These are phyloP conservation scores for Ceratocystis harringtonii DNA, from an alignment of 2,329 filamentous ascomycete species.

Conservation along the genomic window DNA sequence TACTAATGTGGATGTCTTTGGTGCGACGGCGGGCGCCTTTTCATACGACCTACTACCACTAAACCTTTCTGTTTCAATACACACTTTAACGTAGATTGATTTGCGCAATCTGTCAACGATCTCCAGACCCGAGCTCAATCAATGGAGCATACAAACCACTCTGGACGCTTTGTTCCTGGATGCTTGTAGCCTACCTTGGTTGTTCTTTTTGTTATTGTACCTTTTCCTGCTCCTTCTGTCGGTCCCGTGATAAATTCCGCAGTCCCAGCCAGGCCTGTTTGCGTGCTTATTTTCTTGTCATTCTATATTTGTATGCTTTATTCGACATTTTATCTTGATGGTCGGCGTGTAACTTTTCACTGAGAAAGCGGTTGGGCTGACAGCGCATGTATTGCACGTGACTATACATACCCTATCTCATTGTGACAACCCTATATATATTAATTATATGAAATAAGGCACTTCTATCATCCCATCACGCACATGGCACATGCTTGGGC, in stretches of 20 bases:
- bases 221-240: slow-evolving; percentile 1
- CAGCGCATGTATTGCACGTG: not conserved
- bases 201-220: not conserved
- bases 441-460: not conserved
- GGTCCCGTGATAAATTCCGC: slow-evolving; percentile 9
- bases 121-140: not conserved
- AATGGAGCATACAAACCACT: not conserved
- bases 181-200: not conserved
- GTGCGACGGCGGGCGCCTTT: slow-evolving; percentile 15
- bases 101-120: not conserved
- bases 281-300: slow-evolving; percentile 4
- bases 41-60: slow-evolving; percentile 10
- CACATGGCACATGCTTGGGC: not conserved
- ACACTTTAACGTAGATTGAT: slow-evolving; percentile 3
- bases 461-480: not conserved
- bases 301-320: slow-evolving; percentile 5
- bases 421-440: not conserved
- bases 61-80: slow-evolving; percentile 16
- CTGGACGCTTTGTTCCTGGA: not conserved
- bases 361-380: not conserved
- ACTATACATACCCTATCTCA: not conserved
- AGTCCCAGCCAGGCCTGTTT: slow-evolving; percentile 12
- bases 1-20: slow-evolving; percentile 12
- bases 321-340: not conserved
- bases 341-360: too few species aligned